Evolutionary conservation across 176 grass and related monocot species (phyloP).

Genomic region (Alopecurus myosuroides): DNA sequence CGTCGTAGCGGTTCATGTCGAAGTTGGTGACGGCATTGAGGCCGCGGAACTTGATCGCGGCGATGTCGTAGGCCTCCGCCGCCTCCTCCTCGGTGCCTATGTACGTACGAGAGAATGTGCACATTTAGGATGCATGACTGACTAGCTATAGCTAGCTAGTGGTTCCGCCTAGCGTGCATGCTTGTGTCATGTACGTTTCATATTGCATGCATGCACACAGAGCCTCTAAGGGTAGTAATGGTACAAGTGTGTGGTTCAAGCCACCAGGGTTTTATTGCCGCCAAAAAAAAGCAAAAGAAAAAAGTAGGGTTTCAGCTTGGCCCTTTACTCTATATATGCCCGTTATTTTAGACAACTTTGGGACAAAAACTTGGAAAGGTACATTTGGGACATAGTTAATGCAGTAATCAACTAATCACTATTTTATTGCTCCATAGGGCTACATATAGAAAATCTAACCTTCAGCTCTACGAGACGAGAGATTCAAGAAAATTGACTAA

Average conservation of each 20-base stretch:
- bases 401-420: constrained; percentile 16
- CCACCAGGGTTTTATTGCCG: constrained; percentile 12
- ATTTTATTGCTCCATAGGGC: constrained; percentile 46
- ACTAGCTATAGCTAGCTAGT: constrained; percentile 11
- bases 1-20: constrained; percentile 74
- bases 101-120: not conserved
- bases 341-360: constrained; percentile 49
- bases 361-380: constrained; percentile 54
- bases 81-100: constrained; percentile 79
- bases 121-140: constrained; percentile 17
- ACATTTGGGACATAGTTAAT: constrained; percentile 54
- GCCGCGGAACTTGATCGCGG: constrained; percentile 72
- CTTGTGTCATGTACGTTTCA: constrained; percentile 7
- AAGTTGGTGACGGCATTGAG: constrained; percentile 77
- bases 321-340: constrained; percentile 40
- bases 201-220: constrained; percentile 24
- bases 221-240: not conserved
- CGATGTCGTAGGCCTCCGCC: constrained; percentile 81
- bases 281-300: not conserved
- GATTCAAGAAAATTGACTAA: constrained; percentile 51
- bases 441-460: constrained; percentile 42
- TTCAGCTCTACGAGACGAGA: constrained; percentile 51
- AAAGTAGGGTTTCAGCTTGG: constrained; percentile 14
- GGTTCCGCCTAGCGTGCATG: not conserved
- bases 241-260: constrained; percentile 21